These are phyloP conservation scores for Stentor roeselii DNA, from an alignment of 73 alveolate genomes.

Conservation along the genomic window DNA sequence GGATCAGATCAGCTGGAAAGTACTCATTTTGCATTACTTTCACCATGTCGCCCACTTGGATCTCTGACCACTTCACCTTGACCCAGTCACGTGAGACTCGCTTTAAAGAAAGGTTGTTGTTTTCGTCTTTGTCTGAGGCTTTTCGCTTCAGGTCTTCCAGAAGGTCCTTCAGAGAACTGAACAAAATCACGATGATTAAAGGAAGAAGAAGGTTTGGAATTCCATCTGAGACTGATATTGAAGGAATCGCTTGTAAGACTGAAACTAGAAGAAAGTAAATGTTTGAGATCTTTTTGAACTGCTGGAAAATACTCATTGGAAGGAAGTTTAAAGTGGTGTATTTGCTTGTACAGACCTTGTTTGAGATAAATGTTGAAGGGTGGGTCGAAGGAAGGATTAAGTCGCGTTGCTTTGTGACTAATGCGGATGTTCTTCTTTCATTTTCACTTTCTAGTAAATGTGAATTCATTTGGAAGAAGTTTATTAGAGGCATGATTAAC, in stretches of 20 bases:
- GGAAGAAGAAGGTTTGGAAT: conserved; percentile 42
- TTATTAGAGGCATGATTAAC: too few relatives aligned
- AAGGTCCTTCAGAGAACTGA: conserved; percentile 73
- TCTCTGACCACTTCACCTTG: conserved; percentile 63
- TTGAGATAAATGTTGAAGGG: conserved; percentile 7
- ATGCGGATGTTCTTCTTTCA: neutral
- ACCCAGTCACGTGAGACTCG: conserved; percentile 39
- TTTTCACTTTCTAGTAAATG: neutral
- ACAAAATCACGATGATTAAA: conserved; percentile 38
- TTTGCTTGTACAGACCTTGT: conserved; percentile 38
- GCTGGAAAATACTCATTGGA: conserved; percentile 18
- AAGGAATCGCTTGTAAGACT: conserved; percentile 57
- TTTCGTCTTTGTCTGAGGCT: conserved; percentile 72
- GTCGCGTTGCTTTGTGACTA: neutral
- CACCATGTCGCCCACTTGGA: conserved; percentile 75
- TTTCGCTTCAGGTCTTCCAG: conserved; percentile 81
- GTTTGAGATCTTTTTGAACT: conserved; percentile 50
- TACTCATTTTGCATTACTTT: conserved; percentile 68
- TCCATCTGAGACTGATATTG: conserved; percentile 56
- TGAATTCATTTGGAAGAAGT: neutral
- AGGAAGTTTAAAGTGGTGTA: conserved; percentile 26
- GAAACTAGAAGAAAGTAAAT: conserved; percentile 63
- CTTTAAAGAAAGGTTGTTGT: conserved; percentile 13
- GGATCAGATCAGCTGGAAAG: conserved; percentile 79
- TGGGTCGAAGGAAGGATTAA: conserved; percentile 15